Conservation (phyloP, 768 basidiomycete species). For the Boletus subcaerulescens region DNA sequence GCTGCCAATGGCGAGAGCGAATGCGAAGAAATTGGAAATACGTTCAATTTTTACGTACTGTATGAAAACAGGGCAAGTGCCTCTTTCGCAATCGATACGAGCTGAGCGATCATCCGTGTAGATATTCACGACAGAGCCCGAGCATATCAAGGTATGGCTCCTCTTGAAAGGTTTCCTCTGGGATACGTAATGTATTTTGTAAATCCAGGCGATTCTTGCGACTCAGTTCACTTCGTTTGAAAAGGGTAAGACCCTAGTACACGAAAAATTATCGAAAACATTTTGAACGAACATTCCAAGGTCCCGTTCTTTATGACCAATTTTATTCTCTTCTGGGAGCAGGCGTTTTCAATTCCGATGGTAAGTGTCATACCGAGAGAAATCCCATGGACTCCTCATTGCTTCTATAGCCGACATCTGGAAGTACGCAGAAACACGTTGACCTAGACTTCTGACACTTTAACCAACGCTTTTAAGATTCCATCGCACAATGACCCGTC, state of each 20-base stretch:
- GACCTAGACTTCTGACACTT: background rate
- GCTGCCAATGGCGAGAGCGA: conserved; percentile 2
- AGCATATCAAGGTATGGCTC: conserved; percentile 36
- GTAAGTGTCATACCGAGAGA: conserved; percentile 7
- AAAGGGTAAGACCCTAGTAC: conserved; percentile 31
- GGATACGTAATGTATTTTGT: background rate
- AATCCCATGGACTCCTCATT: background rate
- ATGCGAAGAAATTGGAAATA: conserved; percentile 21
- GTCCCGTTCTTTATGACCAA: conserved; percentile 23
- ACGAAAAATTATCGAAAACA: background rate
- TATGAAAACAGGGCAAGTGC: conserved; percentile 27
- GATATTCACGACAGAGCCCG: conserved; percentile 39
- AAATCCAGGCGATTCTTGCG: conserved; percentile 34
- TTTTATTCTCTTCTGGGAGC: conserved; percentile 32
- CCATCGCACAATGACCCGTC: conserved; percentile 42
- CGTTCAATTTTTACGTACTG: conserved; percentile 19
- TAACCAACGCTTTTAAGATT: conserved; percentile 25
- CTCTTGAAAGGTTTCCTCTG: background rate
- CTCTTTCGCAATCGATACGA: background rate
- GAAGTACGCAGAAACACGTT: conserved; percentile 30
- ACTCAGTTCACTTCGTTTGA: conserved; percentile 36
- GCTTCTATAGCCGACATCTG: conserved; percentile 31
- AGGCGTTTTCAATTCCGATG: conserved; percentile 44
- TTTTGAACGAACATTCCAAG: conserved; percentile 8
- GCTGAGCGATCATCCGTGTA: conserved; percentile 6